These are phyloP conservation scores for Thalia dealbata DNA, from an alignment of 176 grass and related monocot genomes.

Conservation along the genomic window DNA sequence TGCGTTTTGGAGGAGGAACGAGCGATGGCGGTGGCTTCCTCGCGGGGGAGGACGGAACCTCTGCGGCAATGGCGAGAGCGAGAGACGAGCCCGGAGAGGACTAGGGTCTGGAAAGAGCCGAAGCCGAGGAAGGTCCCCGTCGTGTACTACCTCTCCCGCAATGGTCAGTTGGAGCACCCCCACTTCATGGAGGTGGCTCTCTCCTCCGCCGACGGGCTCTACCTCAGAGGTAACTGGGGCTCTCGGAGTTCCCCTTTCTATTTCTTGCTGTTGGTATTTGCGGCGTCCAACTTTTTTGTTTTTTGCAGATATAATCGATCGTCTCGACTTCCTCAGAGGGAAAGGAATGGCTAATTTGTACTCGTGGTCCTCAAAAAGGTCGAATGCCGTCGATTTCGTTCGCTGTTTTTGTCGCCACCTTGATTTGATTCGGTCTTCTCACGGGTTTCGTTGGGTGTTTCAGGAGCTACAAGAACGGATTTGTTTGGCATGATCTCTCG, in stretches of 20 bases:
- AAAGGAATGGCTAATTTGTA: constrained; percentile 12
- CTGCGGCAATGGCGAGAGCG: constrained; percentile 2
- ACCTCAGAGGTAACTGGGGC: constrained; percentile 7
- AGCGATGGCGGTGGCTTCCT: constrained; percentile 8
- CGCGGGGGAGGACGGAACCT: background rate
- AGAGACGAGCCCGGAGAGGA: constrained; percentile 7
- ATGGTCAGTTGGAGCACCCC: constrained; percentile 16
- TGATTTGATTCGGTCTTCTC: background rate
- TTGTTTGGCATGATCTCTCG: constrained; percentile 12
- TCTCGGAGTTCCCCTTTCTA: background rate
- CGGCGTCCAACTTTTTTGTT: too few species aligned
- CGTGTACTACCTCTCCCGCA: constrained; percentile 15
- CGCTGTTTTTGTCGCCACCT: background rate
- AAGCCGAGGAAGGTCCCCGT: constrained; percentile 13
- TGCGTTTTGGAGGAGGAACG: background rate
- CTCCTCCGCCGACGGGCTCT: constrained; percentile 10
- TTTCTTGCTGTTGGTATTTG: background rate
- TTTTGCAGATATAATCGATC: constrained; percentile 9
- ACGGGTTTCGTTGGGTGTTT: background rate
- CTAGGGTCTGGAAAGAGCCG: constrained; percentile 10
- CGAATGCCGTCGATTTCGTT: background rate
- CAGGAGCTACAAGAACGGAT: constrained; percentile 19
- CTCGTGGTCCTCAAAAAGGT: constrained; percentile 17
- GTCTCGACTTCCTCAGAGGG: constrained; percentile 10
- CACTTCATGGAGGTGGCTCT: constrained; percentile 18